A percentile compares a stretch with the other conserved stretches of the same genome.
Conservation (phyloP, 2,329 filamentous ascomycete species). For the Diaporthe amygdali region DNA sequence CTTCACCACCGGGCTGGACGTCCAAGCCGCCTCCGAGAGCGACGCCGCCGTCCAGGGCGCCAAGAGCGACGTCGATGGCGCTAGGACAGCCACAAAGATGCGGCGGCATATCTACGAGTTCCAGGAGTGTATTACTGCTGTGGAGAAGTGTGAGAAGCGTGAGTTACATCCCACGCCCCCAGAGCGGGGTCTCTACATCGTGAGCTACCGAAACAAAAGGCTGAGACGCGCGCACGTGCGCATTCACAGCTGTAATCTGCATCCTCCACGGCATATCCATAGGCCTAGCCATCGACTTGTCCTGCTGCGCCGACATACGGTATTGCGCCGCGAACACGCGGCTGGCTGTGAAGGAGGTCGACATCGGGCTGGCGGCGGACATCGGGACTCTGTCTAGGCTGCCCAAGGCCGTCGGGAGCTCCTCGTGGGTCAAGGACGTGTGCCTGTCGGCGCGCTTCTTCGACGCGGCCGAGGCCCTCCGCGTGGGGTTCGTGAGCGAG, state of each 20-base stretch:
- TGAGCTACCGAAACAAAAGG: background rate
- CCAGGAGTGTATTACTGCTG: slow-evolving; percentile 75
- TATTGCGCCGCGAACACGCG: slow-evolving; percentile 64
- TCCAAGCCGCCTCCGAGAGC: slow-evolving; percentile 67
- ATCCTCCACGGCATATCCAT: slow-evolving; percentile 80
- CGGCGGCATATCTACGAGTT: slow-evolving; percentile 78
- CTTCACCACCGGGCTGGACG: slow-evolving; percentile 87
- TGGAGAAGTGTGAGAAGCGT: slow-evolving; percentile 92
- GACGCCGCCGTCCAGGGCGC: slow-evolving; percentile 48
- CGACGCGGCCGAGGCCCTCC: slow-evolving; percentile 68
- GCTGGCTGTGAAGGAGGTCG: slow-evolving; percentile 80
- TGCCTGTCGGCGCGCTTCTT: slow-evolving; percentile 75
- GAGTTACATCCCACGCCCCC: slow-evolving; percentile 35
- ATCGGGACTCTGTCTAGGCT: slow-evolving; percentile 77
- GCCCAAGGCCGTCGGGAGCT: slow-evolving; percentile 73
- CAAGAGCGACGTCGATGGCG: slow-evolving; percentile 54
- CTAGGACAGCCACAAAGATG: slow-evolving; percentile 66
- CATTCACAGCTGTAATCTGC: slow-evolving; percentile 73
- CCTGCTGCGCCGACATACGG: slow-evolving; percentile 73
- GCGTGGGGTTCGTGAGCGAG: slow-evolving; percentile 72
- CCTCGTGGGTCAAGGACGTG: slow-evolving; percentile 82
- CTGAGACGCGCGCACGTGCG: background rate
- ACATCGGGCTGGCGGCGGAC: slow-evolving; percentile 81
- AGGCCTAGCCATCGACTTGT: slow-evolving; percentile 79
- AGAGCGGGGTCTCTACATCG: background rate